These are phyloP conservation scores for Aschersonia sp. DNA, from an alignment of 2,329 filamentous ascomycete genomes.

Conservation along the genomic window DNA sequence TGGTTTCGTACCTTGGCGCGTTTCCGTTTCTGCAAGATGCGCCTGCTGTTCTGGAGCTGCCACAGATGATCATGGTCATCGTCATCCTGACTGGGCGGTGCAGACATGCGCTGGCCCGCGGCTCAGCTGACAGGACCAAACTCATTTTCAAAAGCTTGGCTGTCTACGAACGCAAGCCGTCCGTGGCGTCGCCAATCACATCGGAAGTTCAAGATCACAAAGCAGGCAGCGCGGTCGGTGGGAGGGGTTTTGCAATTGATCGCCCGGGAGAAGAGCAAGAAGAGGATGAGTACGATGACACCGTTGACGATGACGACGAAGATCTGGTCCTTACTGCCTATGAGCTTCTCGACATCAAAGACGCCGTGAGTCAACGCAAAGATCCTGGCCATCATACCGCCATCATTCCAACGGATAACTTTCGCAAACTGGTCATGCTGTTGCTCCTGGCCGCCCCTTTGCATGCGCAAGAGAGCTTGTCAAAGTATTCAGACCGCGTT, in stretches of 20 bases:
- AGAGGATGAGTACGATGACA: constrained; percentile 25
- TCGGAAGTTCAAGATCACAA: not conserved
- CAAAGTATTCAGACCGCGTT: constrained; percentile 43
- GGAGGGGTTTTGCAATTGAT: constrained; percentile 30
- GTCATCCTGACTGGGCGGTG: constrained; percentile 61
- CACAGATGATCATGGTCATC: constrained; percentile 58
- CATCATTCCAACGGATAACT: constrained; percentile 61
- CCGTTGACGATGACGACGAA: constrained; percentile 37
- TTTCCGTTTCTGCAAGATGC: constrained; percentile 62
- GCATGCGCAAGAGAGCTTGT: constrained; percentile 48
- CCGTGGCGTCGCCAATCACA: constrained; percentile 5
- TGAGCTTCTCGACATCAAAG: constrained; percentile 50
- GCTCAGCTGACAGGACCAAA: constrained; percentile 42
- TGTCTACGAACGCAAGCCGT: constrained; percentile 49
- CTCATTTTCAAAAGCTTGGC: constrained; percentile 59
- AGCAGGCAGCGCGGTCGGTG: constrained; percentile 6
- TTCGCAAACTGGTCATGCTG: constrained; percentile 56
- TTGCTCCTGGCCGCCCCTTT: constrained; percentile 53
- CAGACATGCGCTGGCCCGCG: constrained; percentile 43
- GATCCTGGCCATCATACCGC: constrained; percentile 41
- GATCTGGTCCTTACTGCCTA: constrained; percentile 55
- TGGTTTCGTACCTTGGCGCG: constrained; percentile 55
- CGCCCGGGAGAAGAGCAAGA: constrained; percentile 28
- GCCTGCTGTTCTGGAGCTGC: constrained; percentile 53
- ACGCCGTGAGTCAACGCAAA: constrained; percentile 41